Evolutionary conservation across 2,329 filamentous ascomycete genomes (phyloP).

Genomic region (Claviceps lovelessii): DNA sequence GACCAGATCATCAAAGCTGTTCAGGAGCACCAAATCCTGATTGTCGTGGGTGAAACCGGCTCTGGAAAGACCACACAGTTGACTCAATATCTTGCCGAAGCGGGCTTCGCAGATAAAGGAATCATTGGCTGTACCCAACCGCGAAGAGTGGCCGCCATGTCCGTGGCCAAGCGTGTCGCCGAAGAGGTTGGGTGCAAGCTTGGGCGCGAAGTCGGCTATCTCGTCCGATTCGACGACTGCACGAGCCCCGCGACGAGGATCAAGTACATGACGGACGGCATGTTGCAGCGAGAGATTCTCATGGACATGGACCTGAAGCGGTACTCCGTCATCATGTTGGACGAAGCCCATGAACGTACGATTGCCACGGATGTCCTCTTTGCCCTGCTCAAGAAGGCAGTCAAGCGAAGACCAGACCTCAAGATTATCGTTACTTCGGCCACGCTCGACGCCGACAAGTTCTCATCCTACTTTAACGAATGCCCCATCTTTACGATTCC

Average conservation of each 20-base stretch:
- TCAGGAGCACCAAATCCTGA: slow-evolving; percentile 73
- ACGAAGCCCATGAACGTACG: slow-evolving; percentile 94
- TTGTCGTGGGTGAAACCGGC: slow-evolving; percentile 93
- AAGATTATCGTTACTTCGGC: slow-evolving; percentile 95
- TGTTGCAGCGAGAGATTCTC: slow-evolving; percentile 89
- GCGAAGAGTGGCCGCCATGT: slow-evolving; percentile 93
- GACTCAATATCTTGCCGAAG: slow-evolving; percentile 89
- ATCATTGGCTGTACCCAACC: slow-evolving; percentile 96
- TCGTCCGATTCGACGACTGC: slow-evolving; percentile 91
- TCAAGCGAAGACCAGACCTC: slow-evolving; percentile 72
- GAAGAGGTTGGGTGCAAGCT: slow-evolving; percentile 89
- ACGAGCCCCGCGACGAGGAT: slow-evolving; percentile 80
- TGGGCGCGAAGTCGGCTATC: slow-evolving; percentile 90
- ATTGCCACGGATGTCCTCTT: slow-evolving; percentile 94
- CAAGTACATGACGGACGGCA: slow-evolving; percentile 99
- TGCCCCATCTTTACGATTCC: slow-evolving; percentile 96
- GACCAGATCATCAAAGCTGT: slow-evolving; percentile 80
- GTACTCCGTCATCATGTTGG: slow-evolving; percentile 95
- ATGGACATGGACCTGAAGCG: slow-evolving; percentile 77
- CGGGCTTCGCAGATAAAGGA: slow-evolving; percentile 71
- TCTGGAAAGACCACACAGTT: slow-evolving; percentile 95
- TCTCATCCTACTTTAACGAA: slow-evolving; percentile 88
- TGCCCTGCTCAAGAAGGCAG: slow-evolving; percentile 81
- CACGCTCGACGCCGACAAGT: slow-evolving; percentile 93
- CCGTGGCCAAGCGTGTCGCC: slow-evolving; percentile 88